These are phyloP conservation scores for Pontederia crassipes DNA, from an alignment of 176 grass and related monocot genomes.

Conservation along the genomic window DNA sequence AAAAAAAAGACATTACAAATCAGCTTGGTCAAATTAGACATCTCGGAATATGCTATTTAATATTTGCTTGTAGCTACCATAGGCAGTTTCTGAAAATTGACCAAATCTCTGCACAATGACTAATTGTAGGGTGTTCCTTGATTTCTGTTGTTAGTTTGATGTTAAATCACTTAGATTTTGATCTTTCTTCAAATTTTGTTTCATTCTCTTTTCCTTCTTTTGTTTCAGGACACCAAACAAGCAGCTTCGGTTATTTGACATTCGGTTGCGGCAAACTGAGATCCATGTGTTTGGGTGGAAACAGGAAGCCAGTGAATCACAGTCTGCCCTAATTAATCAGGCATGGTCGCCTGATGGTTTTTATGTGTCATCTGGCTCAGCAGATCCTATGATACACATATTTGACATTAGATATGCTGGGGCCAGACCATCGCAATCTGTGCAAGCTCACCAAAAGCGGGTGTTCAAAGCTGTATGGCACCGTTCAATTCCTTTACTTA, in stretches of 20 bases:
- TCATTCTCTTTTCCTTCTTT: slow-evolving; percentile 7
- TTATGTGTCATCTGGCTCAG: slow-evolving; percentile 67
- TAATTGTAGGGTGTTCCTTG: too few species aligned
- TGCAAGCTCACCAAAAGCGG: slow-evolving; percentile 78
- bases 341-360: slow-evolving; percentile 91
- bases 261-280: slow-evolving; percentile 67
- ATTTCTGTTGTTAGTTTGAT: too few species aligned
- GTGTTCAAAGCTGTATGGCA: slow-evolving; percentile 98
- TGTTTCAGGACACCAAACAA: slow-evolving; percentile 48
- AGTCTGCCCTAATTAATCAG: slow-evolving; percentile 92
- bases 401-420: slow-evolving; percentile 72
- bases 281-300: slow-evolving; percentile 89
- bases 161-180: not conserved
- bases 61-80: too few species aligned
- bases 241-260: slow-evolving; percentile 75
- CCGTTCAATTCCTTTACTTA: slow-evolving; percentile 50
- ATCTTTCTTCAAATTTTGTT: not conserved
- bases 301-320: slow-evolving; percentile 79
- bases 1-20: too few species aligned
- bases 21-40: too few species aligned
- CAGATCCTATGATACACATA: slow-evolving; percentile 81
- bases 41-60: too few species aligned
- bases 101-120: too few species aligned
- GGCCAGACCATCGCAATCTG: slow-evolving; percentile 59
- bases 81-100: too few species aligned